Evolutionary conservation across 176 grass and related monocot genomes (phyloP).

Genomic region (Thalia dealbata): DNA sequence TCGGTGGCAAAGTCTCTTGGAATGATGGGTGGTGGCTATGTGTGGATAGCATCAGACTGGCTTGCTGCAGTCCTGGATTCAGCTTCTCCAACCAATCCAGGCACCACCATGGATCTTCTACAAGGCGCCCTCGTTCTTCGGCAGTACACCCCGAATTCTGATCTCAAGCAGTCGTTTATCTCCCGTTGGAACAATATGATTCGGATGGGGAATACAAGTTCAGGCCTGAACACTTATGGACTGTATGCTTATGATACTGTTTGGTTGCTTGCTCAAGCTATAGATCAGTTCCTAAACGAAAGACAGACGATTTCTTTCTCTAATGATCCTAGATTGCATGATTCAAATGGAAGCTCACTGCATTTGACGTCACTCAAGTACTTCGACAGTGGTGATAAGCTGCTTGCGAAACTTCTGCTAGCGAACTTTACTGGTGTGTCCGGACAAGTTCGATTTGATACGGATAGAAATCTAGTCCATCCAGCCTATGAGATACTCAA

Average conservation of each 20-base stretch:
- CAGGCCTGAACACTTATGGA: constrained; percentile 11
- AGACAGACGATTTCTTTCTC: constrained; percentile 10
- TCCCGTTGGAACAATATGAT: constrained; percentile 10
- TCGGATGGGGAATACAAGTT: constrained; percentile 1
- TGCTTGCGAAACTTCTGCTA: constrained; percentile 4
- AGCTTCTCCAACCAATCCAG: background rate
- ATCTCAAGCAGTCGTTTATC: constrained; percentile 2
- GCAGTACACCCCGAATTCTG: constrained; percentile 6
- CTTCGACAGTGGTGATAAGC: constrained; percentile 6
- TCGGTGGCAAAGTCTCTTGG: constrained; percentile 7
- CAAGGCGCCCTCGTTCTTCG: constrained; percentile 15
- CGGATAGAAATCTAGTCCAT: constrained; percentile 9
- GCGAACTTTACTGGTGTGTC: constrained; percentile 7
- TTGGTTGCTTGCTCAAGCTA: constrained; percentile 14
- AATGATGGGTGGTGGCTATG: constrained; percentile 21
- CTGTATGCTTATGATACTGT: constrained; percentile 20
- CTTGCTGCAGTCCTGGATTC: constrained; percentile 17
- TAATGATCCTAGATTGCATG: constrained; percentile 15
- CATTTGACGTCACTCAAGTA: constrained; percentile 9
- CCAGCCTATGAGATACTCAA: constrained; percentile 22
- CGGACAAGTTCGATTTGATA: constrained; percentile 7
- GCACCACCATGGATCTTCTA: constrained; percentile 3
- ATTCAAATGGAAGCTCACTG: constrained; percentile 18
- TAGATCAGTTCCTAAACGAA: constrained; percentile 2
- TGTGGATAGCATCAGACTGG: constrained; percentile 20